These are phyloP conservation scores for Azolla pinnata DNA, from an alignment of 75 land plant species.

Conservation along the genomic window DNA sequence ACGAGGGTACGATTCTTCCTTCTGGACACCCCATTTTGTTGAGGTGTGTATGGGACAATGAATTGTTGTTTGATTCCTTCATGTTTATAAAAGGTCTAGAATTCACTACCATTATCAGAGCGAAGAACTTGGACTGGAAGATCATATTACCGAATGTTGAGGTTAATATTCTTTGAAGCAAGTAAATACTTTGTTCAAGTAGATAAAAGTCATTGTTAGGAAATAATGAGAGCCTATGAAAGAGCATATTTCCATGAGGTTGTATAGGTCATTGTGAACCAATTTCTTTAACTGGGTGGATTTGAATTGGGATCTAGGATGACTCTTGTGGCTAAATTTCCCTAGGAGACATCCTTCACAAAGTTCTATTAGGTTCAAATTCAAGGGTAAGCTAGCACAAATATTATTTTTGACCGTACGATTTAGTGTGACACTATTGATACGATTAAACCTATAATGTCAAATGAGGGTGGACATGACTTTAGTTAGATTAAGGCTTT, in stretches of 20 bases:
- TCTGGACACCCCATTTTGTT: constrained; percentile 16
- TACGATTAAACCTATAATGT: not conserved
- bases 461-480: not conserved
- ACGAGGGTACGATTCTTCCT: constrained; percentile 10
- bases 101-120: constrained; percentile 1
- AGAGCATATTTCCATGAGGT: constrained; percentile 5
- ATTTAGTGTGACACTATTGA: not conserved
- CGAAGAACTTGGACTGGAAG: not conserved
- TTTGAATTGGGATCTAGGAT: not conserved
- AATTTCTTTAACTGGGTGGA: constrained; percentile 1
- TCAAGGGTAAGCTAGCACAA: not conserved
- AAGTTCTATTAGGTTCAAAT: not conserved
- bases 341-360: constrained; percentile 5
- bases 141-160: constrained; percentile 1
- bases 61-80: constrained; percentile 8
- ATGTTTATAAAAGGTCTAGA: not conserved
- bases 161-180: not conserved
- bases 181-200: not conserved
- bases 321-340: not conserved
- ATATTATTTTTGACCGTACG: not conserved
- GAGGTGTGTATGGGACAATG: constrained; percentile 9
- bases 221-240: constrained; percentile 1
- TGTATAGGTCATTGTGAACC: constrained; percentile 13
- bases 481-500: not conserved
- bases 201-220: not conserved